Evolutionary conservation across 2,329 filamentous ascomycete genomes (phyloP), one percentile per base, ranked within the genome.

Genomic region (Dactylellina haptotyla): DNA sequence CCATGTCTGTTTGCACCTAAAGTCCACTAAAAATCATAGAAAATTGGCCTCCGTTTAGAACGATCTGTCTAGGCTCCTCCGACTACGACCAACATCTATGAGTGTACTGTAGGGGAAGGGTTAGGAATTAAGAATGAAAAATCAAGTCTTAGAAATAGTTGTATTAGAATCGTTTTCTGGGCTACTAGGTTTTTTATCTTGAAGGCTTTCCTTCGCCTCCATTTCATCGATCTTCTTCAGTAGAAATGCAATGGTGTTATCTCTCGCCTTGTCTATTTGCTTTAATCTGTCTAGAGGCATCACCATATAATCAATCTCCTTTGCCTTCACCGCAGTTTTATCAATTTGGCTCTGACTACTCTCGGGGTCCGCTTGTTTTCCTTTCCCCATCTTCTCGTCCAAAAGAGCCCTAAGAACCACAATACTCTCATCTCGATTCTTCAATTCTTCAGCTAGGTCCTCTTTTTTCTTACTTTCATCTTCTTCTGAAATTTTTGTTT

Each of bases 141-240:
- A n/a, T n/a, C n/a, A n/a, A n/a, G n/a, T n/a, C n/a, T n/a, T n/a
- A n/a, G n/a, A n/a, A n/a, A n/a, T n/a, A n/a, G n/a, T n/a, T n/a
- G n/a, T n/a, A n/a, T n/a, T n/a, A n/a, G n/a, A n/a, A 23, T 41
- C 2, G 25, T 56, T n/a, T n/a, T n/a, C n/a, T n/a, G n/a, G n/a
- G n/a, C n/a, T n/a, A 10, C 37, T 64, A n/a, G 4, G n/a, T 41
- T 57, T 39, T 28, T 43, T 32, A 45, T 45, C 37, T 5, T 14
- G 2, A 50, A 18, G 16, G 1, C 23, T 34, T 48, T 75, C 65
- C 45, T 75, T 58, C 58, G 81, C 77, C 71, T 87, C 85, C 0
- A 82, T 81, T 58, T 83, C 82, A 72, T 86, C 84, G 69, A 86
- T 84, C 69, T 85, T 80, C 76, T 84, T 84, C 61, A 87, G 77